Conservation (phyloP, 495 filamentous ascomycete genomes). For the Hypoxylon fragiforme region DNA sequence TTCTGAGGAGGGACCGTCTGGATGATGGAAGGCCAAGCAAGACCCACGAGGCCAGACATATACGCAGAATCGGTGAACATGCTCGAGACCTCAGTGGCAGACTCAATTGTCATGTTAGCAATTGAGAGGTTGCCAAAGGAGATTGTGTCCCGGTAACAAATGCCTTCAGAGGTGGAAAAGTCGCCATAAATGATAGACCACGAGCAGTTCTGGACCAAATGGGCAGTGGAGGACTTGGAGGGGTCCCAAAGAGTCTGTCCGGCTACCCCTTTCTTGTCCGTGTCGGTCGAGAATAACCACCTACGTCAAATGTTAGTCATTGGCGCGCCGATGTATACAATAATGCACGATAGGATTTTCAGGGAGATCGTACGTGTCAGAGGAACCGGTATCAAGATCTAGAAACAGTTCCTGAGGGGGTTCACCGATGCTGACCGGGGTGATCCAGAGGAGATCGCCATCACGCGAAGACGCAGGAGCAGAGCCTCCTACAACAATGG, state of each 20-base stretch:
- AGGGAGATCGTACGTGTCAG: constrained; percentile 67
- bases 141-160: constrained; percentile 45
- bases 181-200: constrained; percentile 77
- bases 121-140: constrained; percentile 53
- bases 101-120: constrained; percentile 59
- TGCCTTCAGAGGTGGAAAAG: constrained; percentile 41
- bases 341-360: neutral
- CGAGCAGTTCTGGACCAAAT: constrained; percentile 49
- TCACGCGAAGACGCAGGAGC: constrained; percentile 24
- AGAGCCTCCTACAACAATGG: constrained; percentile 19
- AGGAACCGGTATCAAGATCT: constrained; percentile 75
- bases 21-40: constrained; percentile 41
- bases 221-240: constrained; percentile 63
- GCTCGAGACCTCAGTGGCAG: constrained; percentile 37
- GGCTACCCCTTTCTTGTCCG: constrained; percentile 44
- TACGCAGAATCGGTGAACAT: constrained; percentile 31
- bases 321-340: neutral
- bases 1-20: constrained; percentile 58
- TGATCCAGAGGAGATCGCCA: constrained; percentile 66
- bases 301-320: constrained; percentile 24
- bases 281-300: constrained; percentile 66
- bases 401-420: constrained; percentile 67
- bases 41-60: constrained; percentile 45
- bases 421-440: constrained; percentile 65
- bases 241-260: constrained; percentile 58